Percentiles rank a stretch among this genome's conserved stretches.
phyloP scores from a whole-genome alignment of 1,284 basidiomycete genomes.

The Mycosarcoma mackinlayi region DNA sequence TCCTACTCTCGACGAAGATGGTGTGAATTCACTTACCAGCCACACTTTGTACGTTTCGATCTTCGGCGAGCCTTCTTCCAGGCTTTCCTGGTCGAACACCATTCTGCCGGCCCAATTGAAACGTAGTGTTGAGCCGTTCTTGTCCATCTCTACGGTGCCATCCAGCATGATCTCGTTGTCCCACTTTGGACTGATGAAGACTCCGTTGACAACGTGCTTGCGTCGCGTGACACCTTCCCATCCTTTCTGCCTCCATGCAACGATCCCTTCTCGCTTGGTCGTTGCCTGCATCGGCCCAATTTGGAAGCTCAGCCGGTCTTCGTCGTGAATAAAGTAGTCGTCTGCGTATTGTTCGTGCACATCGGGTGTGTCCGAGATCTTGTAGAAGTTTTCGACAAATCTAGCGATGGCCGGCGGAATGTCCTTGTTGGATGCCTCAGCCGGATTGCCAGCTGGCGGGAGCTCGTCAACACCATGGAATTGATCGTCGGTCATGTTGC shows the following conservation, averaged over 20 bases:
- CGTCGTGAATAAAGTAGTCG: slow-evolving; percentile 31
- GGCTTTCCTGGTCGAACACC: slow-evolving; percentile 45
- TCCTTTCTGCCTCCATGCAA: slow-evolving; percentile 46
- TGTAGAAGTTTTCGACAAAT: slow-evolving; percentile 41
- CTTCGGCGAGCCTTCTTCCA: slow-evolving; percentile 31
- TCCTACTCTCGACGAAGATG: not conserved
- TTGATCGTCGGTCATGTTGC: too few relatives aligned
- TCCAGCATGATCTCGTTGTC: slow-evolving; percentile 53
- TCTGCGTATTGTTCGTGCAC: slow-evolving; percentile 46
- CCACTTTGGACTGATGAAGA: slow-evolving; percentile 45
- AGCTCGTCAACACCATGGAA: slow-evolving; percentile 18
- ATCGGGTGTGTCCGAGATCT: slow-evolving; percentile 43
- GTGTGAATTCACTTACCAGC: slow-evolving; percentile 33
- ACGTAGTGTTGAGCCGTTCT: slow-evolving; percentile 39
- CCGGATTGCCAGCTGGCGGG: slow-evolving; percentile 35
- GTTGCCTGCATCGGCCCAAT: slow-evolving; percentile 53
- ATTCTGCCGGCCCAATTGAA: slow-evolving; percentile 54
- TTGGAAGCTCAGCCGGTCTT: slow-evolving; percentile 39
- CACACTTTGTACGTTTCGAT: slow-evolving; percentile 52
- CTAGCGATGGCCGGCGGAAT: slow-evolving; percentile 32
- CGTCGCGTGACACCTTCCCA: slow-evolving; percentile 43
- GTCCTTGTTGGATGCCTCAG: slow-evolving; percentile 28
- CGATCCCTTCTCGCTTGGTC: slow-evolving; percentile 26
- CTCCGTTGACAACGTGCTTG: slow-evolving; percentile 46
- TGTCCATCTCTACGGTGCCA: slow-evolving; percentile 51